phyloP scores from a whole-genome alignment of 257 asterid genomes.

The Fraxinus cuspidata region DNA sequence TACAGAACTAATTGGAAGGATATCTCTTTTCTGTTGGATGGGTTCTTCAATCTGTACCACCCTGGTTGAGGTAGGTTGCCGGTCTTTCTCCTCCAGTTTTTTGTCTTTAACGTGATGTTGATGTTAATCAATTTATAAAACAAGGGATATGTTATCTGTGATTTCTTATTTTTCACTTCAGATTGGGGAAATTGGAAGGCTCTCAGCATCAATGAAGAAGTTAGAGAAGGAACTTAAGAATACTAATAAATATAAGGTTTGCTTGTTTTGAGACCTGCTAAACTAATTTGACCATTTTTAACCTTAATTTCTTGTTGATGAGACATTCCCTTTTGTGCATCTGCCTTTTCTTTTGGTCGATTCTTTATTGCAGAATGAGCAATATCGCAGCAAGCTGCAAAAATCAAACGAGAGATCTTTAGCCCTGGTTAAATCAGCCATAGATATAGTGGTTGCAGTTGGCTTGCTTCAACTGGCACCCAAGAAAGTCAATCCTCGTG shows the following conservation, averaged over 20 bases:
- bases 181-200: conserved; percentile 91
- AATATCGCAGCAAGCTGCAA: conserved; percentile 56
- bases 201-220: conserved; percentile 76
- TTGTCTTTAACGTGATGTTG: background rate
- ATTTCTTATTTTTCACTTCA: conserved; percentile 28
- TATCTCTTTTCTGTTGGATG: conserved; percentile 94
- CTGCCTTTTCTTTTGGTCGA: conserved; percentile 15
- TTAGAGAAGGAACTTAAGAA: conserved; percentile 75
- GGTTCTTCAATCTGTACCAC: conserved; percentile 78
- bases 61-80: conserved; percentile 69
- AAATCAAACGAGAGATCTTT: conserved; percentile 76
- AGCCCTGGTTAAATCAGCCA: conserved; percentile 73
- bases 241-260: conserved; percentile 69
- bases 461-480: conserved; percentile 96
- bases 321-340: conserved; percentile 15
- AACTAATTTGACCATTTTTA: conserved; percentile 14
- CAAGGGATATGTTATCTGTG: background rate
- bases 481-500: conserved; percentile 88
- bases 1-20: conserved; percentile 73
- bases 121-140: conserved; percentile 7
- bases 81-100: conserved; percentile 12
- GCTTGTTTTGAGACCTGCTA: conserved; percentile 17
- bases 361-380: conserved; percentile 58
- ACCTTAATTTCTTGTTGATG: conserved; percentile 16
- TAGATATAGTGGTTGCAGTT: conserved; percentile 85